phyloP scores from a whole-genome alignment of 2,329 filamentous ascomycete species.

The Sphaceloma murrayae region DNA sequence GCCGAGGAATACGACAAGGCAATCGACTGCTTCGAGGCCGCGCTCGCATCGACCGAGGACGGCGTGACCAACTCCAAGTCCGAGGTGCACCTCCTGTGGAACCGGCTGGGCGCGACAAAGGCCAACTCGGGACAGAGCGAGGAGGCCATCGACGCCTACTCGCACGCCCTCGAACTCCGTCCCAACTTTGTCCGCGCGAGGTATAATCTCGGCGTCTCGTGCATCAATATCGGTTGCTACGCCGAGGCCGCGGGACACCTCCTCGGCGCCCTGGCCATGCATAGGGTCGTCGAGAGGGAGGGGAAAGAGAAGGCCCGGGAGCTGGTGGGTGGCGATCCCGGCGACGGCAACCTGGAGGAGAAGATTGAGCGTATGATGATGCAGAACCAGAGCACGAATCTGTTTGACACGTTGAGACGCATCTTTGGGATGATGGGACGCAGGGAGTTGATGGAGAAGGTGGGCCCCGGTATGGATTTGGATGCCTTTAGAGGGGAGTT shows the following conservation, averaged over 20 bases:
- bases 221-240: constrained; percentile 95
- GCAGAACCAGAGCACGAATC: constrained; percentile 92
- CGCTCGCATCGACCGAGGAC: constrained; percentile 73
- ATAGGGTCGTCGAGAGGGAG: constrained; percentile 82
- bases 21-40: constrained; percentile 93
- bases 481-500: constrained; percentile 82
- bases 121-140: constrained; percentile 90
- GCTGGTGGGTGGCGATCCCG: constrained; percentile 54
- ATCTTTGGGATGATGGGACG: constrained; percentile 97
- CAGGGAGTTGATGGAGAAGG: constrained; percentile 76
- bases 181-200: constrained; percentile 95
- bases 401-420: constrained; percentile 85
- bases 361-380: constrained; percentile 79
- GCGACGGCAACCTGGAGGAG: constrained; percentile 49
- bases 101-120: constrained; percentile 87
- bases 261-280: constrained; percentile 85
- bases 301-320: constrained; percentile 75
- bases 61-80: constrained; percentile 75
- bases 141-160: constrained; percentile 94
- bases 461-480: constrained; percentile 82
- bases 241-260: constrained; percentile 88
- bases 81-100: constrained; percentile 93
- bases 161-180: constrained; percentile 77
- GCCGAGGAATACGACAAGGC: constrained; percentile 97
- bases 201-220: constrained; percentile 92